Base-by-base conservation (phyloP, 108 stramenopile genomes). In the Mayamaea pseudoterrestris region DNA sequence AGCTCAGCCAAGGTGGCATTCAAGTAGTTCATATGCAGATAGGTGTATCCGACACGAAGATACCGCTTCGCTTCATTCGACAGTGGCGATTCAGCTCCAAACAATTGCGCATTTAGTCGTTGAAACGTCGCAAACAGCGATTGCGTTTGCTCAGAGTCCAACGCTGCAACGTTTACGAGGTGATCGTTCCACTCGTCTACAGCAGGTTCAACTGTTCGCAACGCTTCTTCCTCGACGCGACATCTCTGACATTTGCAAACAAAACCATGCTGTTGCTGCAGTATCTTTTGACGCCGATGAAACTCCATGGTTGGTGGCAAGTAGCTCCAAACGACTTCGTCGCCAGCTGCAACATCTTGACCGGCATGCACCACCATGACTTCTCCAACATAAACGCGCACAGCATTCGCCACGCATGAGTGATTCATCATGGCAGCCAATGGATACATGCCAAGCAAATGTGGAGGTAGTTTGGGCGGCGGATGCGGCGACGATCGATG, bases 381-480 rank as follows among this genome's bases (percentile, higher is more conserved):
- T 0, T 61, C 81, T 3, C 36, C 48, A 7, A 64, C 63, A 66
- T 73, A 89, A 17, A 78, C 66, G 17, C 78, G 48, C 8, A 80
- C 68, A 13, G 87, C 81, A 60, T 83, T 89, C 5, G 76, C 57
- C 5, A 31, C 27, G 55, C 87, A 89, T 1, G 79, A 76, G 53
- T 89, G 87, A 68, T 89, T 89, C 34, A 83, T 71, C 72, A 81
- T 81, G 45, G 81, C 87, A 14, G 79, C 76, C 25, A 83, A 62
- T n/a, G 87, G 81, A 51, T 76, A 83, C 5, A 79, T 29, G 0
- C 79, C 87, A 49, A 89, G 44, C 5, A 83, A 54, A 7, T 72
- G 74, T 50, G 47, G 48, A 62, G 76, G 44, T 47, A 35, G 25
- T 40, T 8, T 2, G 21, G 12, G 21, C n/a, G 14, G 12, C 40